These are phyloP conservation scores for Alternaria viburni DNA, from an alignment of 2,329 filamentous ascomycete genomes.

Conservation along the genomic window DNA sequence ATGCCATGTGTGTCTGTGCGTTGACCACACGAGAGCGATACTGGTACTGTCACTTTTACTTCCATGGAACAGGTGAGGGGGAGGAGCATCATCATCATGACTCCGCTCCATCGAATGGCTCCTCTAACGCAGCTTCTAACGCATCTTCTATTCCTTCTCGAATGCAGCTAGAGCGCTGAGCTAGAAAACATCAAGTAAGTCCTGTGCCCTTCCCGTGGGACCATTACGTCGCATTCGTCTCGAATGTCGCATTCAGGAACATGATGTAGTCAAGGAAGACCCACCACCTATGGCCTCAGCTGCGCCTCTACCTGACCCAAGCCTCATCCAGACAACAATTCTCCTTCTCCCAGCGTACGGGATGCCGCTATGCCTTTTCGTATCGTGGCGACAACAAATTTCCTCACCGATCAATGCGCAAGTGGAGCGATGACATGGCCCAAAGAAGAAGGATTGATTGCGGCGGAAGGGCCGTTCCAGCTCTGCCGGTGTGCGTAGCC, in stretches of 20 bases:
- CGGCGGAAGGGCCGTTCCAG: slow-evolving; percentile 14
- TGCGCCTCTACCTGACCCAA: background rate
- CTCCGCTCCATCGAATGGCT: background rate
- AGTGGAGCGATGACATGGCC: background rate
- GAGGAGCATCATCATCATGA: background rate
- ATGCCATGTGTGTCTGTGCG: background rate
- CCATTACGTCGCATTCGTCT: background rate
- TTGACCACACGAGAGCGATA: background rate
- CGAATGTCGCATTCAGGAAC: background rate
- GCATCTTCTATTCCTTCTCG: background rate
- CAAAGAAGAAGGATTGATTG: slow-evolving; percentile 15
- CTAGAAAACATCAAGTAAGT: background rate
- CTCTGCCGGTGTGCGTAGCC: background rate
- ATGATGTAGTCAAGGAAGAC: background rate
- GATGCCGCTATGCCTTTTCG: background rate
- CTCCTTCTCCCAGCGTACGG: background rate
- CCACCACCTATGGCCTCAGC: background rate
- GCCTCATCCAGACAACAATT: background rate
- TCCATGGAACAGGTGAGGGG: background rate
- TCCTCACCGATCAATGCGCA: background rate
- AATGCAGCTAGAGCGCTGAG: background rate
- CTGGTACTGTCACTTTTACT: background rate
- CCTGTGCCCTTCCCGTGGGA: background rate
- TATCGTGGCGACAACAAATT: background rate
- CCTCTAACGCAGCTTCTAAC: background rate